Conservation (phyloP, 2,329 filamentous ascomycete species). For the Aspergillus cejpii region DNA sequence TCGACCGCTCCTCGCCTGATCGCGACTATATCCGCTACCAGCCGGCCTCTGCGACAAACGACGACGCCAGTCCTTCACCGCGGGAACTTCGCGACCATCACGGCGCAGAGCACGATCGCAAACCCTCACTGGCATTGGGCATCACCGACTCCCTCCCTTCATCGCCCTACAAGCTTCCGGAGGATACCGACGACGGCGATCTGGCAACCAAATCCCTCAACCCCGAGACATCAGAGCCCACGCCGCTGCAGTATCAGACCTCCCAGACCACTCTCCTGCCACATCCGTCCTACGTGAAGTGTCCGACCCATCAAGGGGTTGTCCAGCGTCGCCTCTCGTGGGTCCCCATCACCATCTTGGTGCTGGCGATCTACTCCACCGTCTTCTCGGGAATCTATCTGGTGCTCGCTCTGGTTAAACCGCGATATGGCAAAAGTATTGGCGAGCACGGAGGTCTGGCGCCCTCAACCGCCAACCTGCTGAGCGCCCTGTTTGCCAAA, state of each 20-base stretch:
- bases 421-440: slow-evolving; percentile 56
- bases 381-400: slow-evolving; percentile 50
- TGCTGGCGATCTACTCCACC: slow-evolving; percentile 36
- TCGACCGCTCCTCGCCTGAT: slow-evolving; percentile 1
- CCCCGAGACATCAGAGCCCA: background rate
- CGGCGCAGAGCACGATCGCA: background rate
- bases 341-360: slow-evolving; percentile 31
- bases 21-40: slow-evolving; percentile 5
- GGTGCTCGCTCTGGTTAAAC: slow-evolving; percentile 53
- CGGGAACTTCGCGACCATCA: background rate
- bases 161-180: background rate
- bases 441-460: slow-evolving; percentile 43
- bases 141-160: background rate
- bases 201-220: background rate
- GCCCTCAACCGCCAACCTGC: slow-evolving; percentile 58
- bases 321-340: slow-evolving; percentile 31
- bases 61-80: background rate
- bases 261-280: slow-evolving; percentile 8
- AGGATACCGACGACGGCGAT: background rate
- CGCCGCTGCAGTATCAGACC: background rate
- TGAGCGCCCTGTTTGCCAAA: slow-evolving; percentile 67
- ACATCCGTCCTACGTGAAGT: slow-evolving; percentile 14
- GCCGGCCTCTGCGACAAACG: background rate
- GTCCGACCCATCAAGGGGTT: slow-evolving; percentile 26
- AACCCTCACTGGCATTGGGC: background rate